Evolutionary conservation across 176 grass and related monocot species (phyloP).

Genomic region (Carex littledalei): DNA sequence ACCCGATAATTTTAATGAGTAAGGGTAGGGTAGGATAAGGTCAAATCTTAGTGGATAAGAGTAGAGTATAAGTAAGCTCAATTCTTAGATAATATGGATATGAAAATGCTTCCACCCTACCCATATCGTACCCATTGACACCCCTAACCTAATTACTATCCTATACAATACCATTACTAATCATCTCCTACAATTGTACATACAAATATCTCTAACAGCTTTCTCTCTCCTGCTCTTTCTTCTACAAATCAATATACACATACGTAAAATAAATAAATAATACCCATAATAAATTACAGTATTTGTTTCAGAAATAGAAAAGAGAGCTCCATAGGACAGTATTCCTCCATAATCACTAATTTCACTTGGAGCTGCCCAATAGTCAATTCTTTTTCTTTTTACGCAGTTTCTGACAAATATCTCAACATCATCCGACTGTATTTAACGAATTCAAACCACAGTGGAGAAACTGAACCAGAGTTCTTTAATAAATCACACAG

Average conservation of each 20-base stretch:
- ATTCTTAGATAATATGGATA: no score
- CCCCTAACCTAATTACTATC: no score
- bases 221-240: not conserved
- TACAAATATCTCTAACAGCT: no score
- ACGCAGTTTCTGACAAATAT: not conserved
- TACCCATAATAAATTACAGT: no score
- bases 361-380: not conserved
- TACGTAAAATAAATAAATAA: not conserved
- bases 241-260: not conserved
- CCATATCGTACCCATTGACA: no score
- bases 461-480: not conserved
- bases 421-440: not conserved
- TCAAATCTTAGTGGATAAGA: no score
- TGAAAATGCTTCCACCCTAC: no score
- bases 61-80: no score
- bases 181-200: no score
- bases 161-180: no score
- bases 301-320: not conserved
- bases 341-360: not conserved
- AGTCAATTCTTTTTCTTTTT: not conserved
- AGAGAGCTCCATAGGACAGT: not conserved
- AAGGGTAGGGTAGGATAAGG: no score
- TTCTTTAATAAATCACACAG: not conserved
- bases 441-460: not conserved
- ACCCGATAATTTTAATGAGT: no score